These are phyloP conservation scores for Elsinoe australis DNA, from an alignment of 2,329 filamentous ascomycete genomes.

Conservation along the genomic window DNA sequence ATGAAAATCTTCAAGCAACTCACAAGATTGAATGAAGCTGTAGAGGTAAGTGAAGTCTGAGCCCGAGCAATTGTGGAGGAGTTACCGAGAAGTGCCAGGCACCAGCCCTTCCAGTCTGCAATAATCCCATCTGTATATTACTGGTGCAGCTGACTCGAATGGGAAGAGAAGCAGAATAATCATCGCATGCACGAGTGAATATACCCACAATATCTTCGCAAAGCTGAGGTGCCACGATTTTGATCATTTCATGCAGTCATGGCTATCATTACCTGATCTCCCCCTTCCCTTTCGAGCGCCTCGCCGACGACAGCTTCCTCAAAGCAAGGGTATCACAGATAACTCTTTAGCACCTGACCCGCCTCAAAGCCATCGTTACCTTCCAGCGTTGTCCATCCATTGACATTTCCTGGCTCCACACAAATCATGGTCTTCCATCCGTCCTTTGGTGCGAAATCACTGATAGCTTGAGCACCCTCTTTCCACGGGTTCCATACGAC, in stretches of 20 bases:
- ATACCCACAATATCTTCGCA: no score
- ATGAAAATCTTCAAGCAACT: no score
- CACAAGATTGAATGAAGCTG: no score
- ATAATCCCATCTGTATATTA: no score
- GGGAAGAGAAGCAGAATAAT: no score
- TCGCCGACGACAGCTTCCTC: no score
- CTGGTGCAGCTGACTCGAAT: no score
- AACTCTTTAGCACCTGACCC: conserved; percentile 46
- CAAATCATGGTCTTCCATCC: conserved; percentile 93
- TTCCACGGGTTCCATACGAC: conserved; percentile 98
- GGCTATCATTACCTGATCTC: conserved; percentile 10
- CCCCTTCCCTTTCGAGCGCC: background rate
- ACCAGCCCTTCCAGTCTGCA: no score
- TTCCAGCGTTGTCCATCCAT: conserved; percentile 76
- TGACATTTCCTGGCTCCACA: conserved; percentile 80
- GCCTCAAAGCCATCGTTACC: conserved; percentile 64
- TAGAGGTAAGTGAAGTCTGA: no score
- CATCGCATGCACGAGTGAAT: no score
- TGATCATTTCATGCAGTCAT: conserved; percentile 7
- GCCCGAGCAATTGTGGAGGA: no score
- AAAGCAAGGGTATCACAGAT: conserved; percentile 21
- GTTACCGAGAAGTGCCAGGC: no score
- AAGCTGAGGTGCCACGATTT: background rate
- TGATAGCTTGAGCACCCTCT: conserved; percentile 73
- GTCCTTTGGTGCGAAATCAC: conserved; percentile 80